phyloP scores from a whole-genome alignment of 345 rosid genomes.

The Corymbia maculata region DNA sequence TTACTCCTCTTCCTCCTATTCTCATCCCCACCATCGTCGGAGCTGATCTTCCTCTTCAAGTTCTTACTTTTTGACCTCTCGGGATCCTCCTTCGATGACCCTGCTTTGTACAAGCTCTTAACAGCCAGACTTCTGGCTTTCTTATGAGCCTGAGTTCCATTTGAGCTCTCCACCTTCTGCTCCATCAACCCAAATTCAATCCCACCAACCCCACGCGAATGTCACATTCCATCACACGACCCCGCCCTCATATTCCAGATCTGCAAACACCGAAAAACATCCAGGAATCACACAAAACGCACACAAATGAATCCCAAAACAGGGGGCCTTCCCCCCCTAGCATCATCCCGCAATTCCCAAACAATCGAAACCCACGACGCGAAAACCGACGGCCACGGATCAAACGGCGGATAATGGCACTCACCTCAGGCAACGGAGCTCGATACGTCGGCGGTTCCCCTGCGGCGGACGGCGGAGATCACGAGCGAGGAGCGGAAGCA shows the following conservation, averaged over 20 bases:
- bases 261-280: conserved; percentile 16
- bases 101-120: conserved; percentile 65
- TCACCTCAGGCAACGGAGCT: neutral
- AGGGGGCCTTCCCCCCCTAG: neutral
- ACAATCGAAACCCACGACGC: neutral
- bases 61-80: conserved; percentile 14
- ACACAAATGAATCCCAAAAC: neutral
- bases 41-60: conserved; percentile 50
- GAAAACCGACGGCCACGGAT: neutral
- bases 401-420: neutral
- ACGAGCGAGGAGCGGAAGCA: neutral
- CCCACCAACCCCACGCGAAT: conserved; percentile 18
- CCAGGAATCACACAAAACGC: neutral
- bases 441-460: neutral
- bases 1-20: conserved; percentile 49
- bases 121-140: conserved; percentile 89
- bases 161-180: conserved; percentile 48
- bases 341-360: neutral
- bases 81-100: conserved; percentile 29
- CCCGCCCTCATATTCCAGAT: conserved; percentile 36
- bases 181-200: conserved; percentile 64
- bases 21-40: conserved; percentile 23
- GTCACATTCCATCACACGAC: conserved; percentile 27
- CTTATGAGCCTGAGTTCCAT: conserved; percentile 69
- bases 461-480: neutral